Evolutionary conservation across 345 rosid genomes (phyloP).

Genomic region (Bruguiera parviflora): DNA sequence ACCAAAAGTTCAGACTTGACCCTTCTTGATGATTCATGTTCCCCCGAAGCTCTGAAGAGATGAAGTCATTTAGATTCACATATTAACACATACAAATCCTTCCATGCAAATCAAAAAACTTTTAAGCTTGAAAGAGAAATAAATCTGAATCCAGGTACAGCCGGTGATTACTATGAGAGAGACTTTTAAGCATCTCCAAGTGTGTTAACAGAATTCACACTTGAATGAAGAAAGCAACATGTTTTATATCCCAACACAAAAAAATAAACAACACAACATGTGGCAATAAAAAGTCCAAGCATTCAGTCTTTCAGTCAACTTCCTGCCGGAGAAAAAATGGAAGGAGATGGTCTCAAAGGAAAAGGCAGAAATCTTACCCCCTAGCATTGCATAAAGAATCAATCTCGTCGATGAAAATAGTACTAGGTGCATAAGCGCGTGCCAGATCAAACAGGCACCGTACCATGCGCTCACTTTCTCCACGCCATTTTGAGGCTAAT

Average conservation of each 20-base stretch:
- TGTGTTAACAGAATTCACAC: no score
- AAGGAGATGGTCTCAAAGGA: background rate
- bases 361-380: constrained; percentile 52
- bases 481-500: constrained; percentile 96
- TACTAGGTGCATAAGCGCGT: constrained; percentile 95
- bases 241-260: no score
- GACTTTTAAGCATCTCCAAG: no score
- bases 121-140: no score
- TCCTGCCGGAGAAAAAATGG: background rate
- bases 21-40: constrained; percentile 98
- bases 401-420: constrained; percentile 94
- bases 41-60: constrained; percentile 78
- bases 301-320: background rate
- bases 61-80: background rate
- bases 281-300: background rate
- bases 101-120: no score
- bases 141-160: no score
- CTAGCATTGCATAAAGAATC: constrained; percentile 96
- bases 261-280: no score
- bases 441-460: constrained; percentile 94
- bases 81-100: no score
- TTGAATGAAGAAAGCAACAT: no score
- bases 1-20: constrained; percentile 99
- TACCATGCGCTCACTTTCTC: constrained; percentile 99
- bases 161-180: no score